These are phyloP conservation scores for Amphibolis antarctica DNA, from an alignment of 106 monocot genomes.

Conservation along the genomic window DNA sequence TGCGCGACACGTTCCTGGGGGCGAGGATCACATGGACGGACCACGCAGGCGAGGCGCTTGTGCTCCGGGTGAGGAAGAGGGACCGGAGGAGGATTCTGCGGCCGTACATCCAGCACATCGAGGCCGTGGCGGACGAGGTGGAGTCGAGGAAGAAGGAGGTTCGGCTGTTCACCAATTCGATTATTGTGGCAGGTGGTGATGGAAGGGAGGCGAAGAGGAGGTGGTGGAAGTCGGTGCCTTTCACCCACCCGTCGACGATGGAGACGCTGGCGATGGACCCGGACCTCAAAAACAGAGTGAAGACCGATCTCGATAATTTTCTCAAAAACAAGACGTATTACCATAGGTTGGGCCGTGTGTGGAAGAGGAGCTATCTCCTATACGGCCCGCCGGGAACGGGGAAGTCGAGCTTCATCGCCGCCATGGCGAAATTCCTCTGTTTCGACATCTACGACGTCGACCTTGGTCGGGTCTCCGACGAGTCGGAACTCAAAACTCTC, in stretches of 20 bases:
- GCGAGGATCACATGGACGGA: conserved; percentile 40
- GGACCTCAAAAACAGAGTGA: conserved; percentile 38
- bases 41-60: conserved; percentile 12
- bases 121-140: conserved; percentile 40
- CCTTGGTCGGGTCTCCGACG: conserved; percentile 21
- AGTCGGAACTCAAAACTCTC: conserved; percentile 26
- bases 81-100: conserved; percentile 53
- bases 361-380: conserved; percentile 70
- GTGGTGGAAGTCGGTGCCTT: conserved; percentile 29
- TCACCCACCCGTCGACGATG: conserved; percentile 54
- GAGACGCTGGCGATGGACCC: conserved; percentile 50
- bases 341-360: conserved; percentile 43
- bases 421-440: conserved; percentile 53
- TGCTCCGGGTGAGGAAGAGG: conserved; percentile 37
- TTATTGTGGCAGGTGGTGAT: not conserved
- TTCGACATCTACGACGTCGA: conserved; percentile 69
- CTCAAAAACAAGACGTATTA: conserved; percentile 47
- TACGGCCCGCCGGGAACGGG: conserved; percentile 66
- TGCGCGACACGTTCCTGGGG: conserved; percentile 54
- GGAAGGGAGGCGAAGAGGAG: not conserved
- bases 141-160: conserved; percentile 31
- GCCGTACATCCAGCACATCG: conserved; percentile 60
- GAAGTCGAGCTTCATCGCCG: conserved; percentile 56
- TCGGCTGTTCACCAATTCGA: conserved; percentile 24
- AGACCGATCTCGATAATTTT: conserved; percentile 42